These are phyloP conservation scores for Canna indica DNA, from an alignment of 176 grass and related monocot genomes.

Conservation along the genomic window DNA sequence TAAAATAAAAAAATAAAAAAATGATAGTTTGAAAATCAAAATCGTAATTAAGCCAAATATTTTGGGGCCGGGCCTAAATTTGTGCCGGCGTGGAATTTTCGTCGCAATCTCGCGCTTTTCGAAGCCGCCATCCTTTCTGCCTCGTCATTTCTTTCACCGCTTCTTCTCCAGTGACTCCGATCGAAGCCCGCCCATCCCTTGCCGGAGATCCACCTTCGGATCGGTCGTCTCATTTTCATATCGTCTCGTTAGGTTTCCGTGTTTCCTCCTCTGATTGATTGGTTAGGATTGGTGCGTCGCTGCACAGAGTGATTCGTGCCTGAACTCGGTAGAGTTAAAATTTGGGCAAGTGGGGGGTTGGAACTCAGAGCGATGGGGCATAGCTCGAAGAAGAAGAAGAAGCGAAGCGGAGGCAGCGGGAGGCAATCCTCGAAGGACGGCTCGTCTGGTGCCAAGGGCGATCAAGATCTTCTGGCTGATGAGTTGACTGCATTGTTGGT, in stretches of 20 bases:
- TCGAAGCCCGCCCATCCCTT: background rate
- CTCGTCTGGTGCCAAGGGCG: conserved; percentile 41
- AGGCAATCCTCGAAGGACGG: conserved; percentile 68
- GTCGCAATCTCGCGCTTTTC: no score
- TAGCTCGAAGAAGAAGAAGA: conserved; percentile 91
- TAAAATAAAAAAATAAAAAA: no score
- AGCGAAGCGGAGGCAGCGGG: conserved; percentile 43
- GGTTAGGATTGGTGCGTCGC: background rate
- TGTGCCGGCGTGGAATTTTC: no score
- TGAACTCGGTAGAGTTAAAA: background rate
- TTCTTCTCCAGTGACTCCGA: background rate
- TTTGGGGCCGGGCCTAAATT: no score
- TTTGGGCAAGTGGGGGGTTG: background rate
- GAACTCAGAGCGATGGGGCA: conserved; percentile 49
- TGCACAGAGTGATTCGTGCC: background rate
- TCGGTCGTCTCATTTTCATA: background rate
- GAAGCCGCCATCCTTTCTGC: background rate
- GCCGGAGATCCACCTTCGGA: background rate
- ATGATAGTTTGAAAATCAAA: no score
- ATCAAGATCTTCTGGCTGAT: conserved; percentile 53
- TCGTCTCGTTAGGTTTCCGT: background rate
- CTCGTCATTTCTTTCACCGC: background rate
- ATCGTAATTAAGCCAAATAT: no score
- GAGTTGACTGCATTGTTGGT: conserved; percentile 87
- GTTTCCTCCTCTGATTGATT: background rate